Evolutionary conservation across 371 early-diverging fungal species (phyloP).

Genomic region (Mucor racemosus): DNA sequence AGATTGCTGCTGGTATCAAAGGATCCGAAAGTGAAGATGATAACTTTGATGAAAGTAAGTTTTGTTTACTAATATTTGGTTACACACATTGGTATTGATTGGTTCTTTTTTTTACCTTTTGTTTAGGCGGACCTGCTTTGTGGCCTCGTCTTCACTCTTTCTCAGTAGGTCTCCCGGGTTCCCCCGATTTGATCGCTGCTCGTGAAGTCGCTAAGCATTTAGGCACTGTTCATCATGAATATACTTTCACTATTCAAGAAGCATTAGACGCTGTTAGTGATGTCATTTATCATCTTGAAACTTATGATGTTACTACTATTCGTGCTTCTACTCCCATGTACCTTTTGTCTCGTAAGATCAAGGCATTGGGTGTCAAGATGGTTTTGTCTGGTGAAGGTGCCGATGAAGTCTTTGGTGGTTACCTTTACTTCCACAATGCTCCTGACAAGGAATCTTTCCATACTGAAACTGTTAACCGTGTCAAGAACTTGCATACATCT

Average conservation of each 20-base stretch:
- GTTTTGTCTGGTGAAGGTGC: conserved; percentile 95
- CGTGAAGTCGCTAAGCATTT: conserved; percentile 88
- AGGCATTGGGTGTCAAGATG: conserved; percentile 98
- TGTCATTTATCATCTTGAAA: conserved; percentile 95
- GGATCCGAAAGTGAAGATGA: conserved; percentile 16
- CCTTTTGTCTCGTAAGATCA: conserved; percentile 92
- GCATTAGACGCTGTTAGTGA: conserved; percentile 94
- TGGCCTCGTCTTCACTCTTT: conserved; percentile 95
- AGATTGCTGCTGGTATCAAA: conserved; percentile 9
- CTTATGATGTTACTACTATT: conserved; percentile 99
- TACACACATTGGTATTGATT: conserved; percentile 12
- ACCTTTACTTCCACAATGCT: conserved; percentile 96
- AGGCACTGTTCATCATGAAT: conserved; percentile 92
- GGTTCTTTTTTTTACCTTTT: conserved; percentile 73
- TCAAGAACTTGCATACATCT: conserved; percentile 93
- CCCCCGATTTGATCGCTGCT: conserved; percentile 94
- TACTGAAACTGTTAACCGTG: conserved; percentile 85
- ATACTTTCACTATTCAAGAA: conserved; percentile 93
- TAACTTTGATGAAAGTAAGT: conserved; percentile 64
- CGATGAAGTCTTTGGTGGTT: conserved; percentile 97
- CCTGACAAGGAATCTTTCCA: conserved; percentile 84
- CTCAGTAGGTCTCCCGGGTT: conserved; percentile 92
- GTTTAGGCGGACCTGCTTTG: conserved; percentile 69
- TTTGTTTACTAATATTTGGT: not conserved
- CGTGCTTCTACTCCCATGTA: conserved; percentile 98